Evolutionary conservation across 495 filamentous ascomycete species (phyloP).

Genomic region (Aspergillus kassunensis): DNA sequence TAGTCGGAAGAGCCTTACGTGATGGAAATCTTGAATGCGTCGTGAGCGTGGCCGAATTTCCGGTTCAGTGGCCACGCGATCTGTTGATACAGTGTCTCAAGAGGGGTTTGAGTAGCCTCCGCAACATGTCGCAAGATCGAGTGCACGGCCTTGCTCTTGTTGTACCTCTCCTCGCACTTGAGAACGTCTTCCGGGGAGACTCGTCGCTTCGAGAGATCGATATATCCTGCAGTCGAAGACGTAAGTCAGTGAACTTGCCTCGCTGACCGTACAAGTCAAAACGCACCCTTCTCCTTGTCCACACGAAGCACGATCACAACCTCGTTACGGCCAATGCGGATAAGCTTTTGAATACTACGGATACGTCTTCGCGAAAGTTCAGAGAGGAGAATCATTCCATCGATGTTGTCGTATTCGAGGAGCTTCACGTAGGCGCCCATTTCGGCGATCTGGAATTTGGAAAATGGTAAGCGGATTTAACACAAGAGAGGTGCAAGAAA

Average conservation of each 20-base stretch:
- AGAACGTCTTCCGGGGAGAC: constrained; percentile 96
- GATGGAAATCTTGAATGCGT: constrained; percentile 98
- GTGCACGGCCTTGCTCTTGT: constrained; percentile 99
- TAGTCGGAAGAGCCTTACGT: constrained; percentile 57
- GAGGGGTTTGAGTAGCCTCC: constrained; percentile 90
- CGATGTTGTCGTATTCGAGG: constrained; percentile 98
- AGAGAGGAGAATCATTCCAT: constrained; percentile 97
- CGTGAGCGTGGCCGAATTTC: constrained; percentile 93
- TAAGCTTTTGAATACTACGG: constrained; percentile 96
- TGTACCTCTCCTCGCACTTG: constrained; percentile 98
- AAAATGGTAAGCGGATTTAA: constrained; percentile 1
- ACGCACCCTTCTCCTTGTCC: constrained; percentile 93
- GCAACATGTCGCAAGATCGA: constrained; percentile 97
- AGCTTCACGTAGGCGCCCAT: constrained; percentile 99
- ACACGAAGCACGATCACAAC: constrained; percentile 97
- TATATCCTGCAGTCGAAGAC: constrained; percentile 61
- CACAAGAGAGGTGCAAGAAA: background rate
- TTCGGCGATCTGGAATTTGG: constrained; percentile 75
- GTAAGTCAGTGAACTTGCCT: constrained; percentile 25
- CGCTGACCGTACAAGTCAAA: background rate
- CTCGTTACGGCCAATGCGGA: constrained; percentile 94
- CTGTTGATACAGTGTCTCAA: constrained; percentile 85
- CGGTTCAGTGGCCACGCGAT: constrained; percentile 98
- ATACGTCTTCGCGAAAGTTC: constrained; percentile 96
- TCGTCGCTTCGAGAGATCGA: constrained; percentile 96